phyloP scores from a whole-genome alignment of 2,329 filamentous ascomycete genomes.

The Metarhizium humberi region DNA sequence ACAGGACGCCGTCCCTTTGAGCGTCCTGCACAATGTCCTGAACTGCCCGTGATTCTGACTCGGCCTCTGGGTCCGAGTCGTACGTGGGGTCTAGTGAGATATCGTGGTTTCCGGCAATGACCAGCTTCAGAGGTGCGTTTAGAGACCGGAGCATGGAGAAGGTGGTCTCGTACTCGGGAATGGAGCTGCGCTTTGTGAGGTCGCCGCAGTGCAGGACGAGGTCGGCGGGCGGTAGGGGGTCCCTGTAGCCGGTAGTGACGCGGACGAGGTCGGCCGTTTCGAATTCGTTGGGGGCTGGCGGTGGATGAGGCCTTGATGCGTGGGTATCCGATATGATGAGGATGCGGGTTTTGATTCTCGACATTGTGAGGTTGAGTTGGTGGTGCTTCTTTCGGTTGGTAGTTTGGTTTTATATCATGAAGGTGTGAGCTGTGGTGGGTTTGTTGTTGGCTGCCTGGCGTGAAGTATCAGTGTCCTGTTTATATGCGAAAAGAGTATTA shows the following conservation, averaged over 20 bases:
- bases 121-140: slow-evolving; percentile 40
- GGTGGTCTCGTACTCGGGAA: slow-evolving; percentile 29
- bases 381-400: no score
- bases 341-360: slow-evolving; percentile 24
- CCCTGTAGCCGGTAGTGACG: slow-evolving; percentile 18
- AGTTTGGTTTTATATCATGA: no score
- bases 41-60: slow-evolving; percentile 5
- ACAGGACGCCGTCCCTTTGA: slow-evolving; percentile 28
- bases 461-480: no score
- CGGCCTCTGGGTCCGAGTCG: slow-evolving; percentile 10
- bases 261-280: slow-evolving; percentile 6
- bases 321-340: slow-evolving; percentile 32
- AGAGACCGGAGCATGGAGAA: slow-evolving; percentile 32
- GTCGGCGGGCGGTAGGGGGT: slow-evolving; percentile 28
- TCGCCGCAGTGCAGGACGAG: slow-evolving; percentile 45
- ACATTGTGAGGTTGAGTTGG: not conserved
- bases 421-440: not conserved
- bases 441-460: no score
- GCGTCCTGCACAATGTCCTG: slow-evolving; percentile 28
- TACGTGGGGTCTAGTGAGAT: slow-evolving; percentile 27
- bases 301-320: slow-evolving; percentile 3
- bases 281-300: slow-evolving; percentile 12
- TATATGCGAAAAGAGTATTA: no score
- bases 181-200: slow-evolving; percentile 32
- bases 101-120: slow-evolving; percentile 49